These are phyloP conservation scores for Rhamnella rubrinervis DNA, from an alignment of 331 rosid genomes.

Conservation along the genomic window DNA sequence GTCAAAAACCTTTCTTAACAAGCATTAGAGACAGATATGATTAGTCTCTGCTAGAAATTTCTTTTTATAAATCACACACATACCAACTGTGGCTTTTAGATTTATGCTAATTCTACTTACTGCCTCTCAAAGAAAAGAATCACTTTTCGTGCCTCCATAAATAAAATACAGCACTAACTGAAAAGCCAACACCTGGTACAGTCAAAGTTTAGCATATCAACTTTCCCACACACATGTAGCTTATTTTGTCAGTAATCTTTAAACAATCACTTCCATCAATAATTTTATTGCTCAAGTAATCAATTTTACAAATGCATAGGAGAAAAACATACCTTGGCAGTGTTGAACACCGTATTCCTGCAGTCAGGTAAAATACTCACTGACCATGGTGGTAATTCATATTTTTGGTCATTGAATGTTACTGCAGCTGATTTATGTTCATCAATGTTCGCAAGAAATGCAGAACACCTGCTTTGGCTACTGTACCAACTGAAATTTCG, in stretches of 20 bases:
- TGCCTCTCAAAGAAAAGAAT: not conserved
- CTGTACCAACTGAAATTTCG: conserved; percentile 37
- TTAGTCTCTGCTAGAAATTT: too few relatives aligned
- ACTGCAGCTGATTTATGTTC: conserved; percentile 60
- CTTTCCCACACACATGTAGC: not conserved
- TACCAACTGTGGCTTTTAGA: not conserved
- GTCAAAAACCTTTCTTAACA: too few relatives aligned
- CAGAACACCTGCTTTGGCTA: conserved; percentile 57
- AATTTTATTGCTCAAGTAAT: too few relatives aligned
- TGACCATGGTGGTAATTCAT: conserved; percentile 90
- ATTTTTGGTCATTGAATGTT: conserved; percentile 62
- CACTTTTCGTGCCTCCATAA: not conserved
- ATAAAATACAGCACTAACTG: not conserved
- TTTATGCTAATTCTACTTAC: not conserved
- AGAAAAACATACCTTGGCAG: conserved; percentile 80
- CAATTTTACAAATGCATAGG: not conserved
- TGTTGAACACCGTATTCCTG: conserved; percentile 67
- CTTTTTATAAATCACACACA: not conserved
- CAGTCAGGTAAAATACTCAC: conserved; percentile 97
- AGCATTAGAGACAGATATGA: too few relatives aligned
- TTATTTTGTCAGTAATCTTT: not conserved
- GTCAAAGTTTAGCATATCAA: not conserved
- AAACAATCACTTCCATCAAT: not conserved
- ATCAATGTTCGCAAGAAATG: conserved; percentile 94
- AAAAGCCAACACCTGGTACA: not conserved